phyloP scores from a whole-genome alignment of 2,329 filamentous ascomycete genomes.

The Aureobasidium subglaciale region DNA sequence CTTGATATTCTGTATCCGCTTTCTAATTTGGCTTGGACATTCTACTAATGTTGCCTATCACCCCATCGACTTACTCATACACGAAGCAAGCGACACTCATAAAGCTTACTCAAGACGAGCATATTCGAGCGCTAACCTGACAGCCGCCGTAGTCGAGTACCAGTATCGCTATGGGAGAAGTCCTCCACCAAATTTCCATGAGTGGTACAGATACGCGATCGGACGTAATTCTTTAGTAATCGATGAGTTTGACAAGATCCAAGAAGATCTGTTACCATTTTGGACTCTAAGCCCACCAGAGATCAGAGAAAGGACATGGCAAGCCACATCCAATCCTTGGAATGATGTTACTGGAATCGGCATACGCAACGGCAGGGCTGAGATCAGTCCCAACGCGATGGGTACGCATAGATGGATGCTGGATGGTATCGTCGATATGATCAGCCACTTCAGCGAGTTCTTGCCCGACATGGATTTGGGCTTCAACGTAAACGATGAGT shows the following conservation, averaged over 20 bases:
- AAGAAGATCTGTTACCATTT: conserved; percentile 51
- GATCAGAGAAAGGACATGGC: conserved; percentile 46
- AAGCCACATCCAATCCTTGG: conserved; percentile 46
- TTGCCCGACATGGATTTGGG: conserved; percentile 58
- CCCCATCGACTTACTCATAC: conserved; percentile 50
- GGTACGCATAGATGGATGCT: conserved; percentile 54
- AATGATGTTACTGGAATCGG: conserved; percentile 51
- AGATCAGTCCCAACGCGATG: conserved; percentile 44
- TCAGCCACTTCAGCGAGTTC: conserved; percentile 45
- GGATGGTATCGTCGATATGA: conserved; percentile 47
- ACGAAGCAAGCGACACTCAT: conserved; percentile 42
- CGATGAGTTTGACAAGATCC: conserved; percentile 55
- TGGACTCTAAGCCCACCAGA: conserved; percentile 44
- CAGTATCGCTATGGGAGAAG: conserved; percentile 44
- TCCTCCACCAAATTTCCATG: conserved; percentile 54
- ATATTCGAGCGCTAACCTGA: conserved; percentile 40
- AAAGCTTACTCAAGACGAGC: conserved; percentile 44
- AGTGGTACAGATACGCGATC: conserved; percentile 53
- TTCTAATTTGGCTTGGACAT: conserved; percentile 35
- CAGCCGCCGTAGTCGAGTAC: conserved; percentile 46
- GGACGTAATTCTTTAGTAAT: conserved; percentile 46
- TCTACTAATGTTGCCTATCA: conserved; percentile 39
- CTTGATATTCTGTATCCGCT: conserved; percentile 36
- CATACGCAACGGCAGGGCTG: conserved; percentile 47
- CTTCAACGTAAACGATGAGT: conserved; percentile 57